Percentiles rank a stretch among this genome's conserved stretches.
These are phyloP conservation scores for Yamadazyma endophytica DNA, from an alignment of 805 yeast genomes.

Conservation along the genomic window DNA sequence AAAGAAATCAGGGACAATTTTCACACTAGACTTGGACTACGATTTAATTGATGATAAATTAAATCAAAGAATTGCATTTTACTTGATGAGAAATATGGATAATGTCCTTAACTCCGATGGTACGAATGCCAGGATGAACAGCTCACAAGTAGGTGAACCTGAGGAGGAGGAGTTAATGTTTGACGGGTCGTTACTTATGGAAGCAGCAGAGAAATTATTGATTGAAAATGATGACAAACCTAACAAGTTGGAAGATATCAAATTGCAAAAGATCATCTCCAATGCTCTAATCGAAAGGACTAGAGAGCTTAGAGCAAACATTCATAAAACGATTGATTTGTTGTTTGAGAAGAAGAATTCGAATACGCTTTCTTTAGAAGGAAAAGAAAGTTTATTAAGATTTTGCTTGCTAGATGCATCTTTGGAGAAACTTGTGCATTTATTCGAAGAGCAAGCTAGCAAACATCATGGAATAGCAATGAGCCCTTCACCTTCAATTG, in stretches of 20 bases:
- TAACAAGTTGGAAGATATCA: slow-evolving; percentile 31
- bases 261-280: slow-evolving; percentile 42
- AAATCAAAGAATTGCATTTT: slow-evolving; percentile 51
- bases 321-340: slow-evolving; percentile 49
- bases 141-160: slow-evolving; percentile 20
- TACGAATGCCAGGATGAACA: not conserved
- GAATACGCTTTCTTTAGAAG: slow-evolving; percentile 48
- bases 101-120: slow-evolving; percentile 11
- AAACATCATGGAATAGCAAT: slow-evolving; percentile 7
- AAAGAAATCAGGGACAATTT: slow-evolving; percentile 42
- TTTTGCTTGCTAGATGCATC: slow-evolving; percentile 54
- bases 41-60: slow-evolving; percentile 49
- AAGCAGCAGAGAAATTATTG: slow-evolving; percentile 65
- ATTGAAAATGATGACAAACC: slow-evolving; percentile 36
- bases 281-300: slow-evolving; percentile 52
- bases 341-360: slow-evolving; percentile 43
- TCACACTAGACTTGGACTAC: slow-evolving; percentile 51
- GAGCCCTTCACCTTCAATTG: slow-evolving; percentile 17
- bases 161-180: slow-evolving; percentile 67
- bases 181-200: slow-evolving; percentile 71
- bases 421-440: slow-evolving; percentile 47
- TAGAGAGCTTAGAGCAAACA: slow-evolving; percentile 43
- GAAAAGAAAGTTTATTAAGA: slow-evolving; percentile 50
- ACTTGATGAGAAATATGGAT: slow-evolving; percentile 56
- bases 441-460: slow-evolving; percentile 42